Conservation (phyloP, 1,139 yeast species). For the Candida sanyaensis region DNA sequence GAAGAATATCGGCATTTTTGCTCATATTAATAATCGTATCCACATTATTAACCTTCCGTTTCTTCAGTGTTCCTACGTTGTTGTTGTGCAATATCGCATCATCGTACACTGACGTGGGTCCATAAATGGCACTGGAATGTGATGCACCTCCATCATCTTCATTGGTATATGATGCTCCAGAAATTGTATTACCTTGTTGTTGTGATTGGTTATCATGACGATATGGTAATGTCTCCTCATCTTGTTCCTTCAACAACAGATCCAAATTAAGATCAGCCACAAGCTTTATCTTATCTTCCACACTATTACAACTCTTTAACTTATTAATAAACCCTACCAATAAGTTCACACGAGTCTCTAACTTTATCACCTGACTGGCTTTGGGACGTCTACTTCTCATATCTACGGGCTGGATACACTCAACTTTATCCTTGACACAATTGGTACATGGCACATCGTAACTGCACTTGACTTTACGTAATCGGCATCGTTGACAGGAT, state of each 20-base stretch:
- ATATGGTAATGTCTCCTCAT: background rate
- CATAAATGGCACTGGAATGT: constrained; percentile 39
- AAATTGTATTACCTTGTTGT: background rate
- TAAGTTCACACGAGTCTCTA: constrained; percentile 31
- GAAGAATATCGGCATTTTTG: constrained; percentile 44
- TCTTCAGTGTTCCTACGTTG: constrained; percentile 19
- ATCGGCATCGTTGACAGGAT: constrained; percentile 52
- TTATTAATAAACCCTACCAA: constrained; percentile 26
- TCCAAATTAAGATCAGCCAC: background rate
- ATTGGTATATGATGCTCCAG: constrained; percentile 1
- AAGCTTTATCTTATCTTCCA: constrained; percentile 16
- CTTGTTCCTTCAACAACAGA: background rate
- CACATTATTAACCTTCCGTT: constrained; percentile 18
- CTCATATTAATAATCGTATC: constrained; percentile 21
- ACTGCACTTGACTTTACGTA: constrained; percentile 57
- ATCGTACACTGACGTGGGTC: constrained; percentile 54
- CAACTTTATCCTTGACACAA: constrained; percentile 45
- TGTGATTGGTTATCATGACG: background rate
- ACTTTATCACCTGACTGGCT: constrained; percentile 45
- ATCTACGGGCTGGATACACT: constrained; percentile 52
- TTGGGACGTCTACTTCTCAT: constrained; percentile 55
- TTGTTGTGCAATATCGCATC: constrained; percentile 29
- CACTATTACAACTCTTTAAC: constrained; percentile 21
- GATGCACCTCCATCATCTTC: constrained; percentile 19
- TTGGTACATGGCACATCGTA: constrained; percentile 51